Conservation (phyloP, 179 eudicot genomes). For the Gypsophila paniculata region DNA sequence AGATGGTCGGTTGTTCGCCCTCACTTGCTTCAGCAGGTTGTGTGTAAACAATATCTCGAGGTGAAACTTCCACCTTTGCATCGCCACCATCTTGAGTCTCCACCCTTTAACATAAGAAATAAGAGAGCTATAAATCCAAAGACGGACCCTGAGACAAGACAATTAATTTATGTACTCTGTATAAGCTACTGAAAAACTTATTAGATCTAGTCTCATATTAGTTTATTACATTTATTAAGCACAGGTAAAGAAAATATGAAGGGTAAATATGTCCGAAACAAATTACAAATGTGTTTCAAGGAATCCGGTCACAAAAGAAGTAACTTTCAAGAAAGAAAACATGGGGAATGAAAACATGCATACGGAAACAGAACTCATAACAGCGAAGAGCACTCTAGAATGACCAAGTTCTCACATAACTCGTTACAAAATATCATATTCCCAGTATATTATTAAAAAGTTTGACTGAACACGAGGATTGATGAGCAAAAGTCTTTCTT, state of each 20-base stretch:
- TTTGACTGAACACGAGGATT: background rate
- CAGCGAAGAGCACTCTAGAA: background rate
- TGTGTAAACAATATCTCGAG: slow-evolving; percentile 85
- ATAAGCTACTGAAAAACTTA: background rate
- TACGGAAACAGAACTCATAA: background rate
- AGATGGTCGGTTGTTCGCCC: slow-evolving; percentile 61
- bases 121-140: background rate
- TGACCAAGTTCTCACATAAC: background rate
- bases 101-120: slow-evolving; percentile 45
- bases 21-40: slow-evolving; percentile 74
- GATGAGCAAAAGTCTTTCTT: slow-evolving; percentile 3
- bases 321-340: background rate
- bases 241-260: background rate
- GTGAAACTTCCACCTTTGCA: slow-evolving; percentile 92
- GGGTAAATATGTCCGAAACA: slow-evolving; percentile 4
- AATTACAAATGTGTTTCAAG: background rate
- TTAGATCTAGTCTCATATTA: background rate
- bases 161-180: slow-evolving; percentile 1
- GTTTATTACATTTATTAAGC: background rate
- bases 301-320: background rate
- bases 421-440: background rate
- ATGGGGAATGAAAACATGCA: background rate
- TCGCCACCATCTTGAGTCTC: slow-evolving; percentile 99
- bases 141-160: slow-evolving; percentile 7
- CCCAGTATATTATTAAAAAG: background rate